phyloP scores from a whole-genome alignment of 768 basidiomycete genomes.

The Gloeostereum incarnatum region DNA sequence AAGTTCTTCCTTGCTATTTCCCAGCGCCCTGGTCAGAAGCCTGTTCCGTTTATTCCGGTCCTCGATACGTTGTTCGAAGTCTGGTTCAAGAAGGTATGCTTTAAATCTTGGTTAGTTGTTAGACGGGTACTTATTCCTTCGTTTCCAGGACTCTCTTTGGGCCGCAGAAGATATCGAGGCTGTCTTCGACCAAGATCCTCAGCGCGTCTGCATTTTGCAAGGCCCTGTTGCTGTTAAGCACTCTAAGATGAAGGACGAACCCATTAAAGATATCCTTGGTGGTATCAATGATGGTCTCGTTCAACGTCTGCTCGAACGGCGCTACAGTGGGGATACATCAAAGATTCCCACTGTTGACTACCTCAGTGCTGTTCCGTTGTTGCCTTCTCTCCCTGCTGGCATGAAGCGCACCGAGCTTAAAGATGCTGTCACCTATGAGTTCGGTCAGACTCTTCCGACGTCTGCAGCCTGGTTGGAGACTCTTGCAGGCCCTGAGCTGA shows the following conservation, averaged over 20 bases:
- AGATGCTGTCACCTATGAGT: slow-evolving; percentile 36
- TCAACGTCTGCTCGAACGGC: slow-evolving; percentile 65
- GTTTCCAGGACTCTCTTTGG: slow-evolving; percentile 85
- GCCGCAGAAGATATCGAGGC: slow-evolving; percentile 97
- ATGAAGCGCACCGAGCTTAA: slow-evolving; percentile 32
- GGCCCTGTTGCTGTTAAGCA: slow-evolving; percentile 93
- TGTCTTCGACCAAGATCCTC: slow-evolving; percentile 97
- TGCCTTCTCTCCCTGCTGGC: slow-evolving; percentile 25
- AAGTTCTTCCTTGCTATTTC: slow-evolving; percentile 95
- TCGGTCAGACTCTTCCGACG: slow-evolving; percentile 48
- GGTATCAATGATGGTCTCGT: slow-evolving; percentile 77
- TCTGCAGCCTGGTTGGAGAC: slow-evolving; percentile 71
- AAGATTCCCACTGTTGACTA: slow-evolving; percentile 81
- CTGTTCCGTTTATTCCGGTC: slow-evolving; percentile 95
- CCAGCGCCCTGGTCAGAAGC: slow-evolving; percentile 96
- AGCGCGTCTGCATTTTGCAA: slow-evolving; percentile 95
- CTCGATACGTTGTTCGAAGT: slow-evolving; percentile 91
- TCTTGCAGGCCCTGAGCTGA: slow-evolving; percentile 72
- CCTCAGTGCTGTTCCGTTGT: slow-evolving; percentile 41
- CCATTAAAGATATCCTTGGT: slow-evolving; percentile 86
- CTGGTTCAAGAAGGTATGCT: slow-evolving; percentile 96
- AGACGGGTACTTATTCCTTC: slow-evolving; percentile 7
- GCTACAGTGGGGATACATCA: slow-evolving; percentile 67
- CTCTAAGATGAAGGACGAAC: slow-evolving; percentile 83
- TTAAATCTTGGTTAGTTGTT: neutral